Evolutionary conservation across 2,329 filamentous ascomycete species (phyloP).

Genomic region (Coniochaeta ligniaria): DNA sequence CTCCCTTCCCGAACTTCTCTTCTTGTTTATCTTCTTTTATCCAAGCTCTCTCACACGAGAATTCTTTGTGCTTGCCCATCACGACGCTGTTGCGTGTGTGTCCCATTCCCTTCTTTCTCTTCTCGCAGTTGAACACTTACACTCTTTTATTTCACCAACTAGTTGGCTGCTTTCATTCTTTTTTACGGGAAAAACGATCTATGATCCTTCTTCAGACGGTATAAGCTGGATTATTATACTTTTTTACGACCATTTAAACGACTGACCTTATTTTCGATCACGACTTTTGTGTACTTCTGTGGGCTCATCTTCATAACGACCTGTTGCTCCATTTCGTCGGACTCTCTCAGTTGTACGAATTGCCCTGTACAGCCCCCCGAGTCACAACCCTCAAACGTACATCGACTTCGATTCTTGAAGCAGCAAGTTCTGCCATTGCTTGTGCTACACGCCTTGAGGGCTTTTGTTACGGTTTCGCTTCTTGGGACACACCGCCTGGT

Average conservation of each 20-base stretch:
- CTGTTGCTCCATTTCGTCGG: no score
- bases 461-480: conserved; percentile 19
- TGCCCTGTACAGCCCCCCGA: neutral
- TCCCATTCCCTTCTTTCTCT: conserved; percentile 25
- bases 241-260: conserved; percentile 6
- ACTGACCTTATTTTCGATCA: neutral
- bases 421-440: conserved; percentile 31
- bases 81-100: conserved; percentile 24
- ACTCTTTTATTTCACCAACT: conserved; percentile 35
- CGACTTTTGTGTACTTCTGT: neutral
- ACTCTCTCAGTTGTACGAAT: no score
- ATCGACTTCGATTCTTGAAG: conserved; percentile 32
- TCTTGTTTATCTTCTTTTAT: conserved; percentile 18
- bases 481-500: conserved; percentile 25
- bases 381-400: neutral
- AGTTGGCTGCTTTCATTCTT: conserved; percentile 52
- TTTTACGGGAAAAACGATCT: conserved; percentile 26
- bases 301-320: no score
- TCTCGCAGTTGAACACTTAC: conserved; percentile 32
- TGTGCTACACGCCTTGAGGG: neutral
- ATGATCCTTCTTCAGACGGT: conserved; percentile 22
- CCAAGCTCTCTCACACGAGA: conserved; percentile 13
- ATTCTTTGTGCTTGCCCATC: conserved; percentile 11
- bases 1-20: conserved; percentile 16
- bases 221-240: conserved; percentile 28